Percentiles rank a stretch among this genome's conserved stretches.
Conservation (phyloP, 179 eudicot genomes). For the Spergularia azorica region DNA sequence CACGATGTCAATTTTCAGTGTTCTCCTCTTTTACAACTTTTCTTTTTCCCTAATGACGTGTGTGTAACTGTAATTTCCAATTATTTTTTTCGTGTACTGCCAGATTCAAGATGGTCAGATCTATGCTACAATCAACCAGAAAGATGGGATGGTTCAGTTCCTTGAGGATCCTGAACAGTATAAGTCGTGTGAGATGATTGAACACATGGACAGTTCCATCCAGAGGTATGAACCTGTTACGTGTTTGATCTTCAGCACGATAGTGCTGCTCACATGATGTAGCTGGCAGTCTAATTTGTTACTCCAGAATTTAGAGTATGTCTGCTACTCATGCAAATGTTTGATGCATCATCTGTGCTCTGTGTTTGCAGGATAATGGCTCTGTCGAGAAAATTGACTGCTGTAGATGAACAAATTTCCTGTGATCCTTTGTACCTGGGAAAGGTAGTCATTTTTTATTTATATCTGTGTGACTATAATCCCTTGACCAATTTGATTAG, state of each 20-base stretch:
- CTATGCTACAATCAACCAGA: slow-evolving; percentile 90
- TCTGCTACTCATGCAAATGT: not conserved
- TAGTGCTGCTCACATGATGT: not conserved
- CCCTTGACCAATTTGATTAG: not conserved
- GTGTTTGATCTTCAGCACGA: not conserved
- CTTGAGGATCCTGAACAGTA: slow-evolving; percentile 95
- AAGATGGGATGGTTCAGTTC: slow-evolving; percentile 98
- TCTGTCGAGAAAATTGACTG: slow-evolving; percentile 75
- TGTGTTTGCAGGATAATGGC: slow-evolving; percentile 60
- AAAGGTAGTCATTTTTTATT: slow-evolving; percentile 50
- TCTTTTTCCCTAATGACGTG: no score
- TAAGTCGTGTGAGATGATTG: slow-evolving; percentile 93
- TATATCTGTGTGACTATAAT: slow-evolving; percentile 3
- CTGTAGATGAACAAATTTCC: slow-evolving; percentile 72
- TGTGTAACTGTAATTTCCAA: not conserved
- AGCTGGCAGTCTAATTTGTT: not conserved
- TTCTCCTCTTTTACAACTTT: no score
- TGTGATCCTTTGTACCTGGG: slow-evolving; percentile 74
- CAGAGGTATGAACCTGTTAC: slow-evolving; percentile 52
- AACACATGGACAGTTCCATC: slow-evolving; percentile 74
- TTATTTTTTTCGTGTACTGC: not conserved
- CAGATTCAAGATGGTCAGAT: slow-evolving; percentile 92
- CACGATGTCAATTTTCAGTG: no score
- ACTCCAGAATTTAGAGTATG: not conserved
- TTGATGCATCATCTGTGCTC: not conserved